Conservation (phyloP, 805 yeast species). For the Candida montana region DNA sequence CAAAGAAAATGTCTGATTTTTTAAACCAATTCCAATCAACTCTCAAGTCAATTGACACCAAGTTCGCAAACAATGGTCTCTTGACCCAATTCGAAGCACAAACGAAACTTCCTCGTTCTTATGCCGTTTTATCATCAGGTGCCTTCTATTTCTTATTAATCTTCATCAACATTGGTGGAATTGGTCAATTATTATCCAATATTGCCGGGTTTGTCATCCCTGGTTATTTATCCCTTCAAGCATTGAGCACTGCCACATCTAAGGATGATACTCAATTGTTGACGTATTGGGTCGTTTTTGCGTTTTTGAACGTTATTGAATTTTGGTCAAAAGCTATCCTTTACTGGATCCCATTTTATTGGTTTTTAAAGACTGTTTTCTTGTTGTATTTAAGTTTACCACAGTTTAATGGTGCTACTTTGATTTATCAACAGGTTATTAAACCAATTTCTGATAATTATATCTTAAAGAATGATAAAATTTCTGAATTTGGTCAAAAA, state of each 20-base stretch:
- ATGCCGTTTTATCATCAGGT: constrained; percentile 64
- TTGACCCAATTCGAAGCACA: constrained; percentile 23
- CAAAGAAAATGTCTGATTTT: constrained; percentile 34
- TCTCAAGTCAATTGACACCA: constrained; percentile 40
- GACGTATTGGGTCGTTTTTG: constrained; percentile 98
- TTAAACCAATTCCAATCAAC: constrained; percentile 41
- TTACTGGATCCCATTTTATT: constrained; percentile 96
- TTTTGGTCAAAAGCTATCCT: constrained; percentile 92
- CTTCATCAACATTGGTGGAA: constrained; percentile 87
- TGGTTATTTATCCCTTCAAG: constrained; percentile 80
- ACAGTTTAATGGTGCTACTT: constrained; percentile 76
- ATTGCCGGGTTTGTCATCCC: constrained; percentile 89
- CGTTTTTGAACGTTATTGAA: constrained; percentile 84
- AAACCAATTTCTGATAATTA: constrained; percentile 54
- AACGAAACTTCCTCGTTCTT: constrained; percentile 68
- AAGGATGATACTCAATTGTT: constrained; percentile 83
- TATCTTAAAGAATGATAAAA: constrained; percentile 21
- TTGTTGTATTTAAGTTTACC: constrained; percentile 88
- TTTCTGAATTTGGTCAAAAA: constrained; percentile 25
- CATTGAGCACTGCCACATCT: constrained; percentile 64
- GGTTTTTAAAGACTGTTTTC: constrained; percentile 84
- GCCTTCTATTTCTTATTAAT: constrained; percentile 69
- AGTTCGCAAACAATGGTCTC: constrained; percentile 18
- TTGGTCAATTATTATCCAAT: constrained; percentile 92
- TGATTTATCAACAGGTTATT: constrained; percentile 60